Base-by-base conservation (phyloP, 2,329 filamentous ascomycete species). In the Exophiala aquamarina region DNA sequence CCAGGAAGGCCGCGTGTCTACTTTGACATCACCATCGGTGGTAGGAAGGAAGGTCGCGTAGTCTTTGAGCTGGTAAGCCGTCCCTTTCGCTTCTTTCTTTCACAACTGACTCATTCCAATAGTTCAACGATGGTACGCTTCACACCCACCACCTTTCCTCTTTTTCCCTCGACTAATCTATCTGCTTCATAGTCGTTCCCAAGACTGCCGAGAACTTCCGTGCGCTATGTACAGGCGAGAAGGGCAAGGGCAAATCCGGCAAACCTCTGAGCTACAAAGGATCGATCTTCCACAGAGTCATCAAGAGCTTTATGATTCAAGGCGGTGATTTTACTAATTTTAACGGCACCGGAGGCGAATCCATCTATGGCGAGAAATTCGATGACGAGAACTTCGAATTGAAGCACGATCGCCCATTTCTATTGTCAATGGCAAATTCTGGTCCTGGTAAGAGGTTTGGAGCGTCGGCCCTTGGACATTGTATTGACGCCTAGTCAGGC, bases 301-400 rank as follows among this genome's bases (percentile, higher is more conserved):
- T 98, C 75, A 96, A 96, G 78, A 82, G 88, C 63, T 98, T 98
- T 73, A 97, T 98, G 92, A 93, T 96, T 64, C 87, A 96, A 74
- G 91, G 93, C 65, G 92, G 93, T 70, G 93, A 97, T 70, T 98
- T 98, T 69, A 98, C 92, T 39, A 84, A 82, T 45, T 89, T 89
- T 66, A 92, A 97, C 66, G 93, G 92, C 57, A 97, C 92, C 19
- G 92, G 92, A 56, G 92, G 92, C 63, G 93, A 97, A 75, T 93
- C 87, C 56, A 97, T 98, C 70, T 98, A 97, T 66, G 92, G 92
- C 64, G 87, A 87, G 68, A 97, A 96, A 74, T 98, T 98, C 62
- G 87, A 89, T 61, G 92, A 98, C 62, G 92, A 98, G 79, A 95
- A 94, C 69, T 97, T 98, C 65, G 80, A 88, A 44, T 74, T 86